A percentile compares a stretch with the other conserved stretches of the same genome.
Conservation (phyloP, 2,329 filamentous ascomycete species). For the Annulohypoxylon truncatum region DNA sequence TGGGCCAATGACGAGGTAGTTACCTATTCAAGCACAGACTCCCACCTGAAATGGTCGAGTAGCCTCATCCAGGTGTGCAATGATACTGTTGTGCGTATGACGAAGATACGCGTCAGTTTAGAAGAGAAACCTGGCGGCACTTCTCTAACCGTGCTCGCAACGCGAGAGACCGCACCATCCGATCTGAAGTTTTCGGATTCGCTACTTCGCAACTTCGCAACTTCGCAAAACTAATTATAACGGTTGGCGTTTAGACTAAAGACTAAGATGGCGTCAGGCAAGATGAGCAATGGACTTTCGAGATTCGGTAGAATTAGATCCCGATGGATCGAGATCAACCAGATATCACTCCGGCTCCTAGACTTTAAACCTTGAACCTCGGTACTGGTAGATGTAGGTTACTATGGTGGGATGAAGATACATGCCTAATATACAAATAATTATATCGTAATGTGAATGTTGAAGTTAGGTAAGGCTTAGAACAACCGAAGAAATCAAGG, state of each 20-base stretch:
- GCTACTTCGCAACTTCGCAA: background rate
- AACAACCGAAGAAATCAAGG: background rate
- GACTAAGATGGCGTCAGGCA: conserved; percentile 4
- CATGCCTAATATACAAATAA: background rate
- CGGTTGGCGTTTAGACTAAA: background rate
- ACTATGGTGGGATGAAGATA: background rate
- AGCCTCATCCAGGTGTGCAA: conserved; percentile 1
- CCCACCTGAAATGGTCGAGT: background rate
- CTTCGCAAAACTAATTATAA: background rate
- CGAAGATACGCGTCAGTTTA: background rate
- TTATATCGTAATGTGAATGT: background rate
- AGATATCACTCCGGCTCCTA: background rate
- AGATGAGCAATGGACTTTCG: background rate
- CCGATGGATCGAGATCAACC: conserved; percentile 6
- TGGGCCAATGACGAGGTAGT: background rate
- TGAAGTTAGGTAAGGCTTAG: background rate
- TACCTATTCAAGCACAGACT: conserved; percentile 1
- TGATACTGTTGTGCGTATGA: background rate
- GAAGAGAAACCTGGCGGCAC: background rate
- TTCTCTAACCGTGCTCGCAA: background rate
- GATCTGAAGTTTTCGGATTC: background rate
- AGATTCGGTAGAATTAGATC: background rate
- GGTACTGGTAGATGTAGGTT: background rate
- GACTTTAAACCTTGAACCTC: background rate
- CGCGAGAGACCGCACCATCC: background rate